Base-by-base conservation (phyloP, 129 eudicot species). In the Centrapalus pauciflorus region DNA sequence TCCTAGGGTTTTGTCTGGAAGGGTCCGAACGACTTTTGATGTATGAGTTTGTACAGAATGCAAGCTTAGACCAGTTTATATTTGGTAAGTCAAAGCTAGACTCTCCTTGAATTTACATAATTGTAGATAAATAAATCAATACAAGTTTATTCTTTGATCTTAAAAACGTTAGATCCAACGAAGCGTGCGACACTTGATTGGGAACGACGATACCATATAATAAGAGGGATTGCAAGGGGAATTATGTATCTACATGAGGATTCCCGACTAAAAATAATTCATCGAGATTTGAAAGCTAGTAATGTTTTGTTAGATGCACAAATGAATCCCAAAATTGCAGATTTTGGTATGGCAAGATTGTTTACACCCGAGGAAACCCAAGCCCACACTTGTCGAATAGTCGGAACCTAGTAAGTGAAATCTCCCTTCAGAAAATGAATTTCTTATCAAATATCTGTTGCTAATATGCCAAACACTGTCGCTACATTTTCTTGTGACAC, bases 261-360 rank as follows among this genome's bases (percentile, higher is more conserved):
- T 38, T 80, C 84, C 11, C 66, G 70, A 25, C 58, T 80, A 62
- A 57, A 60, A 55, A 76, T 81, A n/a, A 60, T 81, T 28, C 82
- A 77, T 58, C 79, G 85, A 7, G 81, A 71, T 63, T 60, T 80
- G 21, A 81, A 81, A 76, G 78, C 85, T 23, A 76, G 85, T 62
- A 81, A 81, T 37, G 41, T 81, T 59, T 37, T 74, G 17, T 34
- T 82, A 32, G 87, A 82, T 70, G 57, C 57, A 11, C 60, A 74
- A 17, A 77, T 82, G 81, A 52, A 52, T 35, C 76, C 87, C 10
- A 82, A 82, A 57, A 78, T 82, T 19, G 76, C 78, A 17, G 83
- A 82, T 64, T 82, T 77, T 52, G 83, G 82, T 48, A 67, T 56
- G 67, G 77, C 82, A 38, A 69, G 77, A 38, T 59, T 80, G 62